A percentile compares a stretch with the other conserved stretches of the same genome.
These are phyloP conservation scores for Pseudocercospora cruenta DNA, from an alignment of 2,329 filamentous ascomycete species.

Conservation along the genomic window DNA sequence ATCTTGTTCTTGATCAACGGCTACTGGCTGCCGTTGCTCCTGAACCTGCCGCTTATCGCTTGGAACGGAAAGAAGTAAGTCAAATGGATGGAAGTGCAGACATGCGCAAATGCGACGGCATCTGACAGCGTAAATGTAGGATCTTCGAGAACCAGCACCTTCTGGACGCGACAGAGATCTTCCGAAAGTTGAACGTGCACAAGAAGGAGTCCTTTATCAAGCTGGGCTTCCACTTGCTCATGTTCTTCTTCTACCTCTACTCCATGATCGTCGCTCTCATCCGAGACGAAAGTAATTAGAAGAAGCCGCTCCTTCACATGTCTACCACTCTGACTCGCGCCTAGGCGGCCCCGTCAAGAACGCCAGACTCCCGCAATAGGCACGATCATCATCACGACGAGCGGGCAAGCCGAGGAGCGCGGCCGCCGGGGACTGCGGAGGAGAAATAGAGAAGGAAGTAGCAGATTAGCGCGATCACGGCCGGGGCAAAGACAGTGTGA, in stretches of 20 bases:
- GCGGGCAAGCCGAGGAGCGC: not conserved
- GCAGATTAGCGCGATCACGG: constrained; percentile 5
- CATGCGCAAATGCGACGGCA: not conserved
- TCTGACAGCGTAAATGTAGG: constrained; percentile 57
- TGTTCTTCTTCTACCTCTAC: constrained; percentile 99
- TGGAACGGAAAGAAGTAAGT: constrained; percentile 98
- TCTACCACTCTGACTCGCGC: constrained; percentile 12
- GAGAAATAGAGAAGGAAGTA: not conserved
- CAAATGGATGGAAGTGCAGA: not conserved
- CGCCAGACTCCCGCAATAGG: constrained; percentile 8
- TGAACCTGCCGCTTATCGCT: constrained; percentile 87
- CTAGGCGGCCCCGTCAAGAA: constrained; percentile 10
- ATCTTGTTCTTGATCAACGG: constrained; percentile 97
- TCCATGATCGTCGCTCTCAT: constrained; percentile 78
- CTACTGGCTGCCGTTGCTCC: constrained; percentile 90
- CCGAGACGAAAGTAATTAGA: constrained; percentile 70
- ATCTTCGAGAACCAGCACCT: constrained; percentile 97
- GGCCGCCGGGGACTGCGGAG: not conserved
- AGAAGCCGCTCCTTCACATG: constrained; percentile 9
- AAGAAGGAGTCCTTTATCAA: constrained; percentile 99
- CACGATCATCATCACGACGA: not conserved
- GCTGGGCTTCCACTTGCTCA: constrained; percentile 95
- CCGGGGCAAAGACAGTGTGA: constrained; percentile 1
- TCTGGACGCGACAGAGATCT: constrained; percentile 97
- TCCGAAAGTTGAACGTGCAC: constrained; percentile 97